Percentiles rank a stretch among this genome's conserved stretches.
Conservation (phyloP, 805 yeast species). For the Wickerhamiella parazyma region DNA sequence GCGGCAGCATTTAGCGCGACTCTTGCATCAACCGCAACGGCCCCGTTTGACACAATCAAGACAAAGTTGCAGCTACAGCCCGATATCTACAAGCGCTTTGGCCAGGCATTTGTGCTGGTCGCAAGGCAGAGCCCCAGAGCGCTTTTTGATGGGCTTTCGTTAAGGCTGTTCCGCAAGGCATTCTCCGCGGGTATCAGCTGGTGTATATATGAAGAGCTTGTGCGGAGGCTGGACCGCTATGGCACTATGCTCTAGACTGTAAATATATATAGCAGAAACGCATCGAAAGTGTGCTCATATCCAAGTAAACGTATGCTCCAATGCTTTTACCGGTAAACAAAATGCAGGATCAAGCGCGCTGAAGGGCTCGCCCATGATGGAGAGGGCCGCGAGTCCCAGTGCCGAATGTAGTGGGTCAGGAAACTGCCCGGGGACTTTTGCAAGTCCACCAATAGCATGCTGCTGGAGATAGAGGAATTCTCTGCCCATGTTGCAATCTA, state of each 20-base stretch:
- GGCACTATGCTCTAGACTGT: conserved; percentile 1
- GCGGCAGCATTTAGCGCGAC: conserved; percentile 75
- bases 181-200: conserved; percentile 90
- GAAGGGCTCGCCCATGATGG: conserved; percentile 21
- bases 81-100: conserved; percentile 30
- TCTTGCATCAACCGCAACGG: conserved; percentile 71
- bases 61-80: conserved; percentile 78
- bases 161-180: conserved; percentile 75
- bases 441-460: conserved; percentile 62
- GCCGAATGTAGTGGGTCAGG: conserved; percentile 57
- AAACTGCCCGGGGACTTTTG: conserved; percentile 38
- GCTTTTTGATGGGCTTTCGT: conserved; percentile 70
- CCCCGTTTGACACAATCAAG: conserved; percentile 90
- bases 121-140: conserved; percentile 35
- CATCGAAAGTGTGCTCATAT: background rate
- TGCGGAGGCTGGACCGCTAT: conserved; percentile 22
- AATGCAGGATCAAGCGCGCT: conserved; percentile 20
- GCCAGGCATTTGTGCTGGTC: conserved; percentile 30
- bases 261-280: background rate
- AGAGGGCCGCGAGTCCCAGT: conserved; percentile 38
- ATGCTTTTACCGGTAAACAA: conserved; percentile 2
- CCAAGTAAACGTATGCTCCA: background rate
- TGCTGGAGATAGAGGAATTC: conserved; percentile 47
- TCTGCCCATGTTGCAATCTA: conserved; percentile 21
- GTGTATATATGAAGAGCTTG: conserved; percentile 89